Evolutionary conservation across 2,329 filamentous ascomycete species (phyloP).

Genomic region (Xylaria sp.): DNA sequence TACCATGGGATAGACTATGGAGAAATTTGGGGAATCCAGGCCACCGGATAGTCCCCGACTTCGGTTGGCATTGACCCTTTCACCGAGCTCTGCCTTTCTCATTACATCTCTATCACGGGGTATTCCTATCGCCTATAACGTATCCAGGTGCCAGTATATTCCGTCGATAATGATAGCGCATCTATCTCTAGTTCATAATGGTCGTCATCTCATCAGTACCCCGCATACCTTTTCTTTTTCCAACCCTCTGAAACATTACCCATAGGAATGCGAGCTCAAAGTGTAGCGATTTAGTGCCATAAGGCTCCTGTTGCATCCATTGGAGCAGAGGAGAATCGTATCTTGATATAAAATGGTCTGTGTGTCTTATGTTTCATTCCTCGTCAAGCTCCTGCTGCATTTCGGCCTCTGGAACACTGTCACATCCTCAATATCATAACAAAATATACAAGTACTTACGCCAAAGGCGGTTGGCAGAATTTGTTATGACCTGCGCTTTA

Average conservation of each 20-base stretch:
- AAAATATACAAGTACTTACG: slow-evolving; percentile 58
- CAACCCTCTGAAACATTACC: background rate
- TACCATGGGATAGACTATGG: slow-evolving; percentile 22
- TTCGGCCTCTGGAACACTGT: slow-evolving; percentile 56
- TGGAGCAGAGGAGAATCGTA: background rate
- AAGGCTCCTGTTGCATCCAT: background rate
- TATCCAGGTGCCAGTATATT: background rate
- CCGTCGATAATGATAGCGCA: background rate
- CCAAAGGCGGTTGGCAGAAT: slow-evolving; percentile 77
- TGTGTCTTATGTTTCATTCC: slow-evolving; percentile 46
- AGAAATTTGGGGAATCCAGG: slow-evolving; percentile 28
- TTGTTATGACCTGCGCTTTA: slow-evolving; percentile 75
- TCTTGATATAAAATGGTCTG: background rate
- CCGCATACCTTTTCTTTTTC: background rate
- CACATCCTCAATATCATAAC: slow-evolving; percentile 32
- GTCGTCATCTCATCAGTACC: background rate
- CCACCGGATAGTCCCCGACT: slow-evolving; percentile 10
- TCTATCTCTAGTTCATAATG: slow-evolving; percentile 2
- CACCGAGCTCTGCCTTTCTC: slow-evolving; percentile 23
- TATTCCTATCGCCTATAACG: background rate
- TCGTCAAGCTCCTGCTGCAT: slow-evolving; percentile 63
- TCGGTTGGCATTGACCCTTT: slow-evolving; percentile 31
- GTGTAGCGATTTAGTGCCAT: background rate
- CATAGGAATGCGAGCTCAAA: background rate
- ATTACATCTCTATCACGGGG: background rate